These are phyloP conservation scores for Phytomonas sp. DNA, from an alignment of 208 protist genomes.

Conservation along the genomic window DNA sequence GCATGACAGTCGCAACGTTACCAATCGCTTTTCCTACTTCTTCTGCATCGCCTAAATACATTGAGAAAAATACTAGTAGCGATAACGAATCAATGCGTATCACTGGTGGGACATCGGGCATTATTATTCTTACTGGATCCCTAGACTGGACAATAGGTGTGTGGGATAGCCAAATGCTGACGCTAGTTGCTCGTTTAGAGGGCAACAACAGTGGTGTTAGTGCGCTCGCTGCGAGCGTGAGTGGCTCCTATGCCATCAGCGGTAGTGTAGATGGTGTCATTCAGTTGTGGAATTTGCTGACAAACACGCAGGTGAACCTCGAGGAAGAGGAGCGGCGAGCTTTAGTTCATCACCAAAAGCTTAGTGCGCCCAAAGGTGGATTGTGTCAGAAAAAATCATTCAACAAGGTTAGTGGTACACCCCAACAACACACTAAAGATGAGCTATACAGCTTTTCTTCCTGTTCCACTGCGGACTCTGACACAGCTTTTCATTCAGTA, in stretches of 20 bases:
- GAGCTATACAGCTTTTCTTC: not conserved
- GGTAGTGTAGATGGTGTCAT: constrained; percentile 58
- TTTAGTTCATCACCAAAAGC: constrained; percentile 3
- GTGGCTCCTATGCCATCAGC: constrained; percentile 54
- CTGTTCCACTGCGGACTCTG: not conserved
- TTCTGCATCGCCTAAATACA: not conserved
- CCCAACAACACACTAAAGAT: not conserved
- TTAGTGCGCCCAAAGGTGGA: not conserved
- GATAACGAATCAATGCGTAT: not conserved
- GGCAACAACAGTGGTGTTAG: constrained; percentile 31
- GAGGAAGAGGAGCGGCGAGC: constrained; percentile 21
- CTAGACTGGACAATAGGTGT: constrained; percentile 55
- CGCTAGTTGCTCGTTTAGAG: constrained; percentile 33
- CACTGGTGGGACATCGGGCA: not conserved
- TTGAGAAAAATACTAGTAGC: not conserved
- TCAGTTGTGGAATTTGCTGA: constrained; percentile 50
- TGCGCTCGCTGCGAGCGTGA: constrained; percentile 26
- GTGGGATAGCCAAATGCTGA: constrained; percentile 48
- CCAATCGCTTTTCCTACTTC: constrained; percentile 12
- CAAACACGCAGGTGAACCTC: constrained; percentile 29
- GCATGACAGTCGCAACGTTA: constrained; percentile 19
- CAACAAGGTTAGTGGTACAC: not conserved
- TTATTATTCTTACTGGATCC: constrained; percentile 52
- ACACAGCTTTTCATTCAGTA: not conserved
- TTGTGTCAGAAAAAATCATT: not conserved